phyloP scores from a whole-genome alignment of 2,329 filamentous ascomycete species.

The Hirsutella thompsonii region DNA sequence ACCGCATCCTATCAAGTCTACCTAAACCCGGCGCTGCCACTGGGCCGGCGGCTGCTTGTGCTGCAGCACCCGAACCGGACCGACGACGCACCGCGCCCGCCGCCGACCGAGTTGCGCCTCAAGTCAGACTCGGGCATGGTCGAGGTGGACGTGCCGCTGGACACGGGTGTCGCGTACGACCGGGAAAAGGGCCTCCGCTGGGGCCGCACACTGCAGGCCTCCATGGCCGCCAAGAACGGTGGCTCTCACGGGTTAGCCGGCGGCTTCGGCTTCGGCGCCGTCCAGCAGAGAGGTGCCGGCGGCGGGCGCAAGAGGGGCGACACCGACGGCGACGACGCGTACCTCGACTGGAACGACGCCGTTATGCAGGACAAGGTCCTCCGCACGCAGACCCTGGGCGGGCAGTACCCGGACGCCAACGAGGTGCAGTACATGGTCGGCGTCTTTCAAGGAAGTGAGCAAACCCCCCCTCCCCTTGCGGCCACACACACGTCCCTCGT shows the following conservation, averaged over 20 bases:
- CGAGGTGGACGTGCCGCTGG: conserved; percentile 82
- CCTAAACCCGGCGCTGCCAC: conserved; percentile 60
- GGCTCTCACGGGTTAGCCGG: conserved; percentile 60
- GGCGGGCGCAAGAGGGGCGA: conserved; percentile 21
- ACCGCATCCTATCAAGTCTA: conserved; percentile 71
- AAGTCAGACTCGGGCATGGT: conserved; percentile 75
- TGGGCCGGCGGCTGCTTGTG: conserved; percentile 57
- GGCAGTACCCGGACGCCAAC: conserved; percentile 57
- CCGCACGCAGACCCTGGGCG: conserved; percentile 72
- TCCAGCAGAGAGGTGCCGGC: conserved; percentile 22
- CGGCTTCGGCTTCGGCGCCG: conserved; percentile 52
- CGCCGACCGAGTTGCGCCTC: conserved; percentile 64
- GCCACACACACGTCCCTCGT: background rate
- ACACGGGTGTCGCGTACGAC: conserved; percentile 65
- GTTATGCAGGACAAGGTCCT: conserved; percentile 60
- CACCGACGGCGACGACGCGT: conserved; percentile 23
- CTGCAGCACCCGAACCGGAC: conserved; percentile 80
- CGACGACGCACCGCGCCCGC: conserved; percentile 32
- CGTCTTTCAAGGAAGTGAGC: conserved; percentile 66
- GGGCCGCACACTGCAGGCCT: conserved; percentile 61
- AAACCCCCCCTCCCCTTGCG: background rate
- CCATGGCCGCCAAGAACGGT: conserved; percentile 42
- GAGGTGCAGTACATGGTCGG: conserved; percentile 83
- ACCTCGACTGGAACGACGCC: conserved; percentile 51
- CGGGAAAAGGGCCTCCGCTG: conserved; percentile 69